phyloP scores from a whole-genome alignment of 495 filamentous ascomycete genomes.

The Evernia prunastri region DNA sequence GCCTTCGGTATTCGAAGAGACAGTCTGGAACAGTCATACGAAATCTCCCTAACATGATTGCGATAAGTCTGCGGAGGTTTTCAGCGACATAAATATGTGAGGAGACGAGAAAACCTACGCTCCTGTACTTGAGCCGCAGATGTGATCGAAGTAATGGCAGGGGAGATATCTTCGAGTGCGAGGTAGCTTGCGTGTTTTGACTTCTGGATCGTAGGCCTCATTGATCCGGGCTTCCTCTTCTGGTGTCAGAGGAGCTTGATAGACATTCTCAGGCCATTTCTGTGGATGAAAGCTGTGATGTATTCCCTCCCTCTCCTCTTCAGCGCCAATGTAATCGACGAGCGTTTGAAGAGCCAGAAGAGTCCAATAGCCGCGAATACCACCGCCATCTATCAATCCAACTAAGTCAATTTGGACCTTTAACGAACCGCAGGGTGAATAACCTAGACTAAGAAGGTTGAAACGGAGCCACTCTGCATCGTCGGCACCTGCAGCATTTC shows the following conservation, averaged over 20 bases:
- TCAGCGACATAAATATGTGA: background rate
- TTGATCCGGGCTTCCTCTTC: conserved; percentile 1
- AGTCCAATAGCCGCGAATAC: conserved; percentile 23
- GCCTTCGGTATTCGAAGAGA: conserved; percentile 16
- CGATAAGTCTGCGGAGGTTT: conserved; percentile 17
- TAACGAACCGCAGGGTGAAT: background rate
- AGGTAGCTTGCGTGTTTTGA: background rate
- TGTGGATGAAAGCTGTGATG: conserved; percentile 21
- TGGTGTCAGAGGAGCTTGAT: conserved; percentile 12
- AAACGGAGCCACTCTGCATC: background rate
- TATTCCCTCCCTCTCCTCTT: conserved; percentile 10
- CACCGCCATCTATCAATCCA: conserved; percentile 20
- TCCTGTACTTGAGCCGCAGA: conserved; percentile 24
- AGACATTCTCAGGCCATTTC: conserved; percentile 16
- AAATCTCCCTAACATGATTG: conserved; percentile 25
- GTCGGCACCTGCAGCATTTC: background rate
- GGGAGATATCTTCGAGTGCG: conserved; percentile 21
- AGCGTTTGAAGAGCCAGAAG: conserved; percentile 20
- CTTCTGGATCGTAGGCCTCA: background rate
- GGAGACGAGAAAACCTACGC: conserved; percentile 12
- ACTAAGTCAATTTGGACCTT: background rate
- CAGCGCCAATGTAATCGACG: conserved; percentile 18
- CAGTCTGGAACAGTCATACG: conserved; percentile 26
- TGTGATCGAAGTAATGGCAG: conserved; percentile 25
- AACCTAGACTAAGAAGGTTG: background rate